These are phyloP conservation scores for Tricholoma sp. DNA, from an alignment of 768 basidiomycete species.

Conservation along the genomic window DNA sequence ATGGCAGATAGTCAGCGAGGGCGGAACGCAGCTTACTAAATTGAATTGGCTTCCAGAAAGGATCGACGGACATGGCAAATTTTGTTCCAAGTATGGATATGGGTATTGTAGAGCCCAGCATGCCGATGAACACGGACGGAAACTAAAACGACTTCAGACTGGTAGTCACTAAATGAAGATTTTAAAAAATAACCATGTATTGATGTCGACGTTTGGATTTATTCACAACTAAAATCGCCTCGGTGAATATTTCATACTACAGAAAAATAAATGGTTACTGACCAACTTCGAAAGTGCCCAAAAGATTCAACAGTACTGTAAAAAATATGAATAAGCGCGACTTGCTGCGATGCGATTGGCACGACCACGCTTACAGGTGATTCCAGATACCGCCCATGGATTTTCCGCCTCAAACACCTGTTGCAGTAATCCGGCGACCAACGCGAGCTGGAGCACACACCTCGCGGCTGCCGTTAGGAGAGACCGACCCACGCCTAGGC, in stretches of 20 bases:
- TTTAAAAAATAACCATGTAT: constrained; percentile 54
- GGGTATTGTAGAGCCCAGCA: constrained; percentile 75
- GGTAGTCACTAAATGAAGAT: not conserved
- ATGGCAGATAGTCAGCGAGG: not conserved
- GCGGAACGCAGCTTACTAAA: constrained; percentile 47
- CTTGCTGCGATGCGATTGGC: not conserved
- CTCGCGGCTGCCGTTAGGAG: constrained; percentile 65
- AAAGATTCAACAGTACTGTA: constrained; percentile 62
- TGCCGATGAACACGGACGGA: constrained; percentile 53
- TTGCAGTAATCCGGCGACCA: constrained; percentile 65
- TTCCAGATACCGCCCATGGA: constrained; percentile 67
- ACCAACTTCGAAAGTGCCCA: constrained; percentile 80
- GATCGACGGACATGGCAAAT: constrained; percentile 70
- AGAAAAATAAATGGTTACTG: constrained; percentile 14
- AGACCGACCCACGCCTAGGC: constrained; percentile 63
- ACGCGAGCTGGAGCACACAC: constrained; percentile 71
- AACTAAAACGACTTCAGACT: constrained; percentile 37
- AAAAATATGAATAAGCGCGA: not conserved
- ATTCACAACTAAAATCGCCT: constrained; percentile 52
- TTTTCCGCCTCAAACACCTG: constrained; percentile 72
- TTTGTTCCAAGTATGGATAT: constrained; percentile 72
- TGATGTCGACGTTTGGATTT: constrained; percentile 69
- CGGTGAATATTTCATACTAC: not conserved
- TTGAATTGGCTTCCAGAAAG: constrained; percentile 83
- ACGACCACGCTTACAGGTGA: constrained; percentile 49